Evolutionary conservation across 2,329 filamentous ascomycete genomes (phyloP).

Genomic region (Penicillium sp.): DNA sequence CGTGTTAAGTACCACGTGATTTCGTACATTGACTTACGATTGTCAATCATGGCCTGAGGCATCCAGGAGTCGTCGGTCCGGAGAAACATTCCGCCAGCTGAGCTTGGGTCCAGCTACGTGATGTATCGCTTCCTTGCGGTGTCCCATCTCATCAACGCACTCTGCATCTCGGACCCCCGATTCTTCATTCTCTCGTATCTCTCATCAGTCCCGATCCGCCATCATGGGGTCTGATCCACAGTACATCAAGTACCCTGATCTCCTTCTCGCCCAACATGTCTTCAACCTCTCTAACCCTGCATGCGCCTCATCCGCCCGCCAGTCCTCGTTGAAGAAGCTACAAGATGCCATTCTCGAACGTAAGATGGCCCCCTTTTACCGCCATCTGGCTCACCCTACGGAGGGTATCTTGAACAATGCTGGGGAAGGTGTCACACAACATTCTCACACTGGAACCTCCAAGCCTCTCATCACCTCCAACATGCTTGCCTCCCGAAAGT

Average conservation of each 20-base stretch:
- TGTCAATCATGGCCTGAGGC: neutral
- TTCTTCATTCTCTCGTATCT: conserved; percentile 1
- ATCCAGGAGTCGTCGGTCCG: conserved; percentile 14
- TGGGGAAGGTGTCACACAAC: conserved; percentile 62
- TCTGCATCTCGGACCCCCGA: conserved; percentile 3
- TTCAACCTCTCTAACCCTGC: conserved; percentile 67
- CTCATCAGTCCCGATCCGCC: conserved; percentile 22
- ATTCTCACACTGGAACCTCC: conserved; percentile 45
- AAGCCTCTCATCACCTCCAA: conserved; percentile 63
- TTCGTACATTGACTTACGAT: neutral
- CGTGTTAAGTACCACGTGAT: too few relatives aligned
- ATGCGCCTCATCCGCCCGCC: conserved; percentile 53
- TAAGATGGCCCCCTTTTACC: conserved; percentile 68
- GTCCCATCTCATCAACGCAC: conserved; percentile 22
- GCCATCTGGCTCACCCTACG: conserved; percentile 64
- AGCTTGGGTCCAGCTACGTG: conserved; percentile 28
- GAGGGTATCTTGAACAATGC: conserved; percentile 77
- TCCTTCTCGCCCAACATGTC: conserved; percentile 66
- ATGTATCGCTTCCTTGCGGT: conserved; percentile 12
- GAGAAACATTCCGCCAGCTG: conserved; percentile 39
- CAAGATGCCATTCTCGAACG: conserved; percentile 65
- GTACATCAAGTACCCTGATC: conserved; percentile 65
- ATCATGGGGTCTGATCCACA: conserved; percentile 65
- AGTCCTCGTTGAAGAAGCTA: conserved; percentile 60
- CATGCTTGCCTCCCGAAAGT: conserved; percentile 72